Evolutionary conservation across 495 filamentous ascomycete species (phyloP), one percentile per base, ranked within the genome.

Genomic region (Aspergillus conjunctus): DNA sequence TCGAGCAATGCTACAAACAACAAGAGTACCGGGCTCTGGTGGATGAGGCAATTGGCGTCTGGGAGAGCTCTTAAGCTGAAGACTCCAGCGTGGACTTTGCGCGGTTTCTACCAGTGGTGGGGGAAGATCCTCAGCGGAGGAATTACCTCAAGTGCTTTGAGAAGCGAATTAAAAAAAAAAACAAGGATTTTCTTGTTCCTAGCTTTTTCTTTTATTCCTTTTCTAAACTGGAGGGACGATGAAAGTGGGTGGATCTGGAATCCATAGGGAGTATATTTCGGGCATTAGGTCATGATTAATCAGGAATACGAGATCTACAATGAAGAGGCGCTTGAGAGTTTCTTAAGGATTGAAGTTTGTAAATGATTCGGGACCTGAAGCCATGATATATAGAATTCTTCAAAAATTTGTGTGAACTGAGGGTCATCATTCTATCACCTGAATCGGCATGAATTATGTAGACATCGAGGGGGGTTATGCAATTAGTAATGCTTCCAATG

Each of bases 1-100:
- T 91, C 7, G 77, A 80, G 58, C 85, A 86, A 50, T 85, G 89
- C 51, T 86, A 90, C 62, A 77, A 76, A 48, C 77, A 91, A 58
- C 83, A 85, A 65, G 84, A 88, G 62, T 77, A 84, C 57, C 71
- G 80, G 4, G 77, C 80, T 11, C 81, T 88, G 51, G 76, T 93
- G 18, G 89, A 94, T 66, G 79, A 89, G 12, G 88, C 75, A 10
- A 65, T 81, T 31, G 64, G 64, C 17, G 66, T 67, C 12, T 83
- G 79, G 79, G 64, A 66, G 20, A 48, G 18, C 10, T 14, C 44
- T 18, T 48, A 48, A 48, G 39, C 26, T 2, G 5, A 26, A 26
- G 26, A 26, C 26, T 26, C 26, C 26, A 5, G 5, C 5, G 5
- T 26, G 26, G 2, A 26, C 26, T 2, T 26, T 26, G 26, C 26